A percentile compares a stretch with the other conserved stretches of the same genome.
Evolutionary conservation across 2,329 filamentous ascomycete species (phyloP).

Genomic region (Sclerotinia trifoliorum): DNA sequence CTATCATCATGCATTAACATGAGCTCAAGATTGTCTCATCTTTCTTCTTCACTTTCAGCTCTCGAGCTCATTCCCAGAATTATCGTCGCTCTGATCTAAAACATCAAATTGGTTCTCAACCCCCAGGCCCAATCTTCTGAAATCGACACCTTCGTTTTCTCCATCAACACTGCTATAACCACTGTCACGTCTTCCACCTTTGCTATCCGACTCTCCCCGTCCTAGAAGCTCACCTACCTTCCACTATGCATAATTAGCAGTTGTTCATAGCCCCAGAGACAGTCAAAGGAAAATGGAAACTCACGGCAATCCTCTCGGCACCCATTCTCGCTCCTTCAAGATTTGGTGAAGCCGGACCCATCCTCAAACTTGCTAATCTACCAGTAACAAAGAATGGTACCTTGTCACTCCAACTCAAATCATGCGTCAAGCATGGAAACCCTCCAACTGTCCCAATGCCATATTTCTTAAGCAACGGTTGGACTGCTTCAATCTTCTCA

Average conservation of each 20-base stretch:
- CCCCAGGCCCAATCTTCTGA: conserved; percentile 32
- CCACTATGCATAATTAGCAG: conserved; percentile 22
- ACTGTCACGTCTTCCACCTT: conserved; percentile 20
- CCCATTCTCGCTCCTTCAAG: conserved; percentile 70
- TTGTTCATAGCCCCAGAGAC: neutral
- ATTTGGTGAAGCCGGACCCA: conserved; percentile 73
- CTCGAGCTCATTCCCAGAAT: neutral
- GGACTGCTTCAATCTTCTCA: conserved; percentile 57
- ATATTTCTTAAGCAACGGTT: conserved; percentile 56
- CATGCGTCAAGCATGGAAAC: conserved; percentile 70
- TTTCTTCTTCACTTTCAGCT: neutral
- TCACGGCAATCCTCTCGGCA: conserved; percentile 57
- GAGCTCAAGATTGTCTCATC: neutral
- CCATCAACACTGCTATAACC: conserved; percentile 25
- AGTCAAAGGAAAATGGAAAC: neutral
- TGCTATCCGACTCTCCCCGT: conserved; percentile 3
- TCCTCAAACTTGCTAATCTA: conserved; percentile 61
- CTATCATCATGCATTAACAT: neutral
- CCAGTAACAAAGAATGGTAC: conserved; percentile 73
- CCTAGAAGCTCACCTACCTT: conserved; percentile 30
- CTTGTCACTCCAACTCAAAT: conserved; percentile 72
- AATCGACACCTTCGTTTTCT: conserved; percentile 27
- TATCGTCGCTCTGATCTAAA: conserved; percentile 12
- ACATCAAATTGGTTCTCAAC: conserved; percentile 33
- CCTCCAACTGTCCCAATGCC: conserved; percentile 64